Evolutionary conservation across 176 grass and related monocot species (phyloP).

Genomic region (Juncus inflexus): DNA sequence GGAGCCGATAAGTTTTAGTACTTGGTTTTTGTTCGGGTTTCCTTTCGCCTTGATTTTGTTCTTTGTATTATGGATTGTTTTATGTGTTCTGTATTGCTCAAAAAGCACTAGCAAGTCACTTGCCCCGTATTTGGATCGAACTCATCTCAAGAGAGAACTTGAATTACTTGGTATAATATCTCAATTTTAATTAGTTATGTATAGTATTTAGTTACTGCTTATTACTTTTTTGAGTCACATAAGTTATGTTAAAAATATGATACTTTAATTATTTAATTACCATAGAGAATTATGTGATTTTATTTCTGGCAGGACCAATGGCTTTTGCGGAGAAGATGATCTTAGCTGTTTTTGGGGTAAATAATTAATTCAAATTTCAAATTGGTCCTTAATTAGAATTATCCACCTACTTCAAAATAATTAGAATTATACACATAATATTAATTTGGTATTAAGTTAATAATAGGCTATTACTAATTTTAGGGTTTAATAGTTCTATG

Average conservation of each 20-base stretch:
- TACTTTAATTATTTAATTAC: neutral
- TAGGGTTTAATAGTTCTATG: conserved; percentile 70
- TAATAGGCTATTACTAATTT: conserved; percentile 12
- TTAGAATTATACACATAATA: no score
- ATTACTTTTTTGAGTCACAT: no score
- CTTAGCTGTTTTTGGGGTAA: conserved; percentile 79
- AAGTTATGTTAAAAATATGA: no score
- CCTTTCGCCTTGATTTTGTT: conserved; percentile 72
- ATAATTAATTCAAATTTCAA: neutral
- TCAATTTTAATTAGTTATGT: neutral
- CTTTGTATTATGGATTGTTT: conserved; percentile 44
- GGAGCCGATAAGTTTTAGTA: conserved; percentile 70
- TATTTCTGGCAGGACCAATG: conserved; percentile 56
- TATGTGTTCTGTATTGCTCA: conserved; percentile 70
- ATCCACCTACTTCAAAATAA: no score
- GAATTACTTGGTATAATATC: conserved; percentile 49
- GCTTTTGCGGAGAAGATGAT: conserved; percentile 93
- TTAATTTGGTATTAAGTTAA: neutral
- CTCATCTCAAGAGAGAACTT: conserved; percentile 73
- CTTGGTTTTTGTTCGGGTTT: conserved; percentile 73
- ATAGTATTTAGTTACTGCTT: no score
- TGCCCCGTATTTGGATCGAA: conserved; percentile 67
- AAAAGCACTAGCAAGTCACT: conserved; percentile 47
- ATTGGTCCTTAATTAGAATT: neutral
- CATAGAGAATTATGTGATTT: neutral